Percentiles rank a stretch among this genome's conserved stretches.
These are phyloP conservation scores for Spathaspora sp. DNA, from an alignment of 805 yeast genomes.

Conservation along the genomic window DNA sequence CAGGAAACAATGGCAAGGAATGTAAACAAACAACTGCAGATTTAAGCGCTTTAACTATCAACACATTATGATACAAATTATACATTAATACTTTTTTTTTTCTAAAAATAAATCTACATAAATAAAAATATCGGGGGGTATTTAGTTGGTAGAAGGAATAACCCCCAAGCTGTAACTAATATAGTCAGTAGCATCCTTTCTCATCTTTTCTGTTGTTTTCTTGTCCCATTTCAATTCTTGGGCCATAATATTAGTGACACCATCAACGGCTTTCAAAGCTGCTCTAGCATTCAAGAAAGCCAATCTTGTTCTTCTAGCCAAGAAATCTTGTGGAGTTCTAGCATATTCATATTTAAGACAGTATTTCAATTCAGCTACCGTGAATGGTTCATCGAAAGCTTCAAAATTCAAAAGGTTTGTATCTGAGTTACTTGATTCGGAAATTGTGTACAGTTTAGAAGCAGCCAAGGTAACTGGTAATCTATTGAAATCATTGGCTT, in stretches of 20 bases:
- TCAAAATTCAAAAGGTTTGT: constrained; percentile 41
- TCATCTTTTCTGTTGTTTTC: constrained; percentile 52
- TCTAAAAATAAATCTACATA: too few relatives aligned
- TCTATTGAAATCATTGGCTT: constrained; percentile 50
- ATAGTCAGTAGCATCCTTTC: constrained; percentile 48
- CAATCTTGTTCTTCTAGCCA: constrained; percentile 89
- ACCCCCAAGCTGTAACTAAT: constrained; percentile 59
- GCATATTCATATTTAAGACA: constrained; percentile 79
- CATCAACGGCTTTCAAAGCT: constrained; percentile 76
- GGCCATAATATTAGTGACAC: constrained; percentile 83
- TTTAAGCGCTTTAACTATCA: neutral
- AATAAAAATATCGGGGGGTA: neutral
- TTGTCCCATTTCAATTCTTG: constrained; percentile 72
- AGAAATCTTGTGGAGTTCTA: constrained; percentile 83
- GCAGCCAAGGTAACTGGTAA: constrained; percentile 63
- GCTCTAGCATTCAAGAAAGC: constrained; percentile 87
- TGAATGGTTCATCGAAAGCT: constrained; percentile 75
- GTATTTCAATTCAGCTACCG: constrained; percentile 85
- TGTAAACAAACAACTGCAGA: neutral
- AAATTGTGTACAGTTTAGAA: constrained; percentile 25
- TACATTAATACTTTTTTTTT: too few relatives aligned
- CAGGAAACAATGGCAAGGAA: neutral
- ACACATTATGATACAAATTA: too few relatives aligned
- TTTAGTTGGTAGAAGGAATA: constrained; percentile 1
- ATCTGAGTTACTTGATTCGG: constrained; percentile 18